Evolutionary conservation across 306 rosid species (phyloP).

Genomic region (Medicago lupulina): DNA sequence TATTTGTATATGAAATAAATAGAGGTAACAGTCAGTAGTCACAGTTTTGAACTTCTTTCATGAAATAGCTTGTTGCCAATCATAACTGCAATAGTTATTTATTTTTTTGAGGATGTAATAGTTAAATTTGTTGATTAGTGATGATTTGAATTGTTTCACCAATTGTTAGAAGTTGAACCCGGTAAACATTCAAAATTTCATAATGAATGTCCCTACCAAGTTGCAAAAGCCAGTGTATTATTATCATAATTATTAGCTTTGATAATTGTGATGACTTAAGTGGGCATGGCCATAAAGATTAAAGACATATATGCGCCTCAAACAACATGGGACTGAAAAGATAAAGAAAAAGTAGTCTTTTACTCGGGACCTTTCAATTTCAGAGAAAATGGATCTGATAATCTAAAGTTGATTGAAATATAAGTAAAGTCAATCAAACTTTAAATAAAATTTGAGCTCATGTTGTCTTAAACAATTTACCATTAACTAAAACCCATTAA

Average conservation of each 20-base stretch:
- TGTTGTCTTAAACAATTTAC: too few species aligned
- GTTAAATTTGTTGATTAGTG: slow-evolving; percentile 40
- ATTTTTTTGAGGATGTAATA: not conserved
- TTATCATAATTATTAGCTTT: slow-evolving; percentile 23
- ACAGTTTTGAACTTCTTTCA: slow-evolving; percentile 39
- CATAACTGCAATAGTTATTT: not conserved
- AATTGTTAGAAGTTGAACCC: slow-evolving; percentile 24
- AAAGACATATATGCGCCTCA: slow-evolving; percentile 37
- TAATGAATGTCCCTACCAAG: slow-evolving; percentile 27
- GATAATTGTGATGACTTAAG: slow-evolving; percentile 34
- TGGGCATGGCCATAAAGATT: slow-evolving; percentile 38
- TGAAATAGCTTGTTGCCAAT: slow-evolving; percentile 23
- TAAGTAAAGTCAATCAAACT: too few species aligned
- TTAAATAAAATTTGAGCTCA: too few species aligned
- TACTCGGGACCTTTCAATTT: too few species aligned
- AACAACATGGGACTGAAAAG: slow-evolving; percentile 42
- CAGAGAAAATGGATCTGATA: too few species aligned
- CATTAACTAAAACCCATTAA: too few species aligned
- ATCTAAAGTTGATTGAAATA: too few species aligned
- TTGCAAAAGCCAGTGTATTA: slow-evolving; percentile 36
- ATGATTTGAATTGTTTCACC: slow-evolving; percentile 39
- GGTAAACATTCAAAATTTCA: slow-evolving; percentile 10
- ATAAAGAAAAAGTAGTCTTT: slow-evolving; percentile 29
- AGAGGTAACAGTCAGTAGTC: slow-evolving; percentile 36
- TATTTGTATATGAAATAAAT: slow-evolving; percentile 68